Conservation (phyloP, 2,329 filamentous ascomycete genomes). For the Botrytis hyacinthi region DNA sequence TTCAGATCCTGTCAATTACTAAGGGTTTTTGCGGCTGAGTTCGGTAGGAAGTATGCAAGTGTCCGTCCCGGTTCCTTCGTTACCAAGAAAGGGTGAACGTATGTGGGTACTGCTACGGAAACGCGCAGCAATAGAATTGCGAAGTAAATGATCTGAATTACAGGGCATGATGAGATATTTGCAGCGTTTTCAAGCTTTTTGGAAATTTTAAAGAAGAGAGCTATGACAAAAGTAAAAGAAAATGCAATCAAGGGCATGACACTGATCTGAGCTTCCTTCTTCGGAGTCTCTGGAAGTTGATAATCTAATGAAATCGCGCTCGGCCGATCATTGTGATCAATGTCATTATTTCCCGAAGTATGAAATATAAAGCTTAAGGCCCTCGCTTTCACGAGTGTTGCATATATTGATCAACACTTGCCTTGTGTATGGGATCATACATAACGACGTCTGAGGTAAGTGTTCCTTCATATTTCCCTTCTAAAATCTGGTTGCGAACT, state of each 20-base stretch:
- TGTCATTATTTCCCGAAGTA: neutral
- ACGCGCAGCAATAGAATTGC: neutral
- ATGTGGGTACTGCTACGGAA: neutral
- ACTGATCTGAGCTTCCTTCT: conserved; percentile 27
- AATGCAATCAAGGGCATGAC: neutral
- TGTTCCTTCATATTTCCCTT: neutral
- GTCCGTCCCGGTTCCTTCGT: conserved; percentile 1
- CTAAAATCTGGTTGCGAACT: neutral
- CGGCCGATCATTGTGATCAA: neutral
- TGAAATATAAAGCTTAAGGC: neutral
- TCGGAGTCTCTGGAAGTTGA: conserved; percentile 27
- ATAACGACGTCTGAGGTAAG: neutral
- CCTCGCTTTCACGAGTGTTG: neutral
- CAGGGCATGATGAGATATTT: neutral
- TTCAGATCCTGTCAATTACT: neutral
- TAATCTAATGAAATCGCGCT: neutral
- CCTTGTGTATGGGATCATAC: neutral
- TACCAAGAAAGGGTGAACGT: conserved; percentile 14
- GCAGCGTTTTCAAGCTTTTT: neutral
- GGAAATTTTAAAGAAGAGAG: neutral
- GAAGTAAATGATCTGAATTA: neutral
- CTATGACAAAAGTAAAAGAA: conserved; percentile 10
- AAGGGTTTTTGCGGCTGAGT: conserved; percentile 2
- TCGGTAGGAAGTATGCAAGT: conserved; percentile 8
- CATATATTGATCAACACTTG: neutral